Evolutionary conservation across 202 grass and related monocot species (phyloP).

Genomic region (Elaeis oleifera): DNA sequence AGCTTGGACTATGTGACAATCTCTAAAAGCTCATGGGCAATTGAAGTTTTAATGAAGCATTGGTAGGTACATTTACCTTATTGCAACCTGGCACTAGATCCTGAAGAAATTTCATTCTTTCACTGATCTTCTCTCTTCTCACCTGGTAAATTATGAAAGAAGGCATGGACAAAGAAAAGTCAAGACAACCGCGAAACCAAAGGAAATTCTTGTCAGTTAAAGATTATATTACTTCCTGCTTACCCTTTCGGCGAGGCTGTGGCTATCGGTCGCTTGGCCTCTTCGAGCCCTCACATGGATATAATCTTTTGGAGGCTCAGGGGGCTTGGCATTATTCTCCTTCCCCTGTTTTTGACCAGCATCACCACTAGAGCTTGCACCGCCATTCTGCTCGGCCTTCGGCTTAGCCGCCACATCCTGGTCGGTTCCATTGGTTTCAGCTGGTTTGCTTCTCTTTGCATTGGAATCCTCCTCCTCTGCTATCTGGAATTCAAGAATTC

Average conservation of each 20-base stretch:
- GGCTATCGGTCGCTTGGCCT: conserved; percentile 21
- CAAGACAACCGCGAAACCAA: background rate
- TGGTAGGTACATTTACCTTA: conserved; percentile 35
- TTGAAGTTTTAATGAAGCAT: background rate
- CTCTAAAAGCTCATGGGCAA: background rate
- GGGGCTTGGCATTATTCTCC: conserved; percentile 4
- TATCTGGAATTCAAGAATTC: background rate
- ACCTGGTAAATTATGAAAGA: conserved; percentile 32
- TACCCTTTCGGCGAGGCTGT: conserved; percentile 20
- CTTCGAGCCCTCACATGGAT: conserved; percentile 17
- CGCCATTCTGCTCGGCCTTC: background rate
- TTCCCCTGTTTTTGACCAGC: conserved; percentile 5
- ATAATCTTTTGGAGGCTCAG: conserved; percentile 18
- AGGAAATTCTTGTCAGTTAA: conserved; percentile 33
- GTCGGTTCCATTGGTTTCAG: background rate
- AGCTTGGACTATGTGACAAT: conserved; percentile 1
- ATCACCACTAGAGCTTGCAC: background rate
- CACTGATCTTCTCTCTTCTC: conserved; percentile 81
- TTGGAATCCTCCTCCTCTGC: background rate
- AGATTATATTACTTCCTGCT: background rate
- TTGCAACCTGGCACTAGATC: conserved; percentile 75
- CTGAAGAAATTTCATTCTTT: conserved; percentile 80
- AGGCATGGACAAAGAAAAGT: conserved; percentile 6
- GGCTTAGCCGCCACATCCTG: background rate
- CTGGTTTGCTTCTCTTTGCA: conserved; percentile 4